phyloP scores from a whole-genome alignment of 129 eudicot species.

The Arctium lappa region DNA sequence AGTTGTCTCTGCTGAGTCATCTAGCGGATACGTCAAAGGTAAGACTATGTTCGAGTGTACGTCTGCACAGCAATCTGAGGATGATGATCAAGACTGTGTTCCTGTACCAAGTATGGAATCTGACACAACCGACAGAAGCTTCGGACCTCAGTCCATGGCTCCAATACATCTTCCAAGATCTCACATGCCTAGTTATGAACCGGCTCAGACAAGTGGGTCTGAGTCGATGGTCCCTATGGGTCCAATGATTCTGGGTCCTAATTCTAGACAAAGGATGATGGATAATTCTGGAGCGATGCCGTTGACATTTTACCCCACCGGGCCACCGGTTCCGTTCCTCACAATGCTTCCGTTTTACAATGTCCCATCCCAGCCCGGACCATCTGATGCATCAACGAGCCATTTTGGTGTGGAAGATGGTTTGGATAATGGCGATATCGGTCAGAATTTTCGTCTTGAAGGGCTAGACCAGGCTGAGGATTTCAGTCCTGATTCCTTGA shows the following conservation, averaged over 20 bases:
- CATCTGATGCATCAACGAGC: constrained; percentile 52
- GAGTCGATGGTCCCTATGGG: constrained; percentile 59
- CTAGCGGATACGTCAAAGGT: constrained; percentile 50
- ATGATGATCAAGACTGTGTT: constrained; percentile 47
- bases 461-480: constrained; percentile 41
- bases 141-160: constrained; percentile 38
- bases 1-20: constrained; percentile 35
- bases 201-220: constrained; percentile 66
- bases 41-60: constrained; percentile 47
- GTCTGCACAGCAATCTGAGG: constrained; percentile 36
- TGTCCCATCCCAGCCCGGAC: constrained; percentile 49
- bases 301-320: constrained; percentile 77
- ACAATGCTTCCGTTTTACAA: constrained; percentile 75
- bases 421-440: constrained; percentile 43
- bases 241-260: constrained; percentile 55
- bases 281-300: constrained; percentile 60
- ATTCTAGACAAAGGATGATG: constrained; percentile 54
- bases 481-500: constrained; percentile 14
- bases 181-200: constrained; percentile 46
- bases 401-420: constrained; percentile 46
- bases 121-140: constrained; percentile 36
- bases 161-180: constrained; percentile 38
- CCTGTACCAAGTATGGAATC: constrained; percentile 24
- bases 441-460: constrained; percentile 35
- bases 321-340: constrained; percentile 94